These are phyloP conservation scores for Moesziomyces parantarcticus DNA, from an alignment of 1,284 basidiomycete species.

Conservation along the genomic window DNA sequence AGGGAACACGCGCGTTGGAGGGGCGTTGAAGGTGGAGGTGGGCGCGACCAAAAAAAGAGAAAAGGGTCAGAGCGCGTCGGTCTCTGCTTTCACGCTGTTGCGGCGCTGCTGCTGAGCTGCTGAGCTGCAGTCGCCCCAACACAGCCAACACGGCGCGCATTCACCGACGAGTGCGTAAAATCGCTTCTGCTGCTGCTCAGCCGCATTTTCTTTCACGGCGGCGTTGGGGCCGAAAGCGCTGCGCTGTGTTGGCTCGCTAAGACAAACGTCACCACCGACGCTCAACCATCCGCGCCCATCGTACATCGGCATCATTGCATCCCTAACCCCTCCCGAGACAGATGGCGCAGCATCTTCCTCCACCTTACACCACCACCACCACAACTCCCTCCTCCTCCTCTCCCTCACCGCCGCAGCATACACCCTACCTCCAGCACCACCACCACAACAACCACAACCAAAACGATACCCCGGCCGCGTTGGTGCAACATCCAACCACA, in stretches of 20 bases:
- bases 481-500: not conserved
- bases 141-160: not conserved
- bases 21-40: not conserved
- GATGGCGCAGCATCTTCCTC: too few relatives aligned
- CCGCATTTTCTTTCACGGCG: not conserved
- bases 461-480: not conserved
- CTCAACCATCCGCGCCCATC: too few relatives aligned
- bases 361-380: not conserved
- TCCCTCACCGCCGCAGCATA: not conserved
- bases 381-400: not conserved
- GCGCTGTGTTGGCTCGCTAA: too few relatives aligned
- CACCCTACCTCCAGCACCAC: too few relatives aligned
- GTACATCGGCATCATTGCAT: too few relatives aligned
- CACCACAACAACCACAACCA: not conserved
- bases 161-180: not conserved
- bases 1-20: too few relatives aligned
- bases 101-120: too few relatives aligned
- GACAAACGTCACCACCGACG: too few relatives aligned
- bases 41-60: too few relatives aligned
- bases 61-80: too few relatives aligned
- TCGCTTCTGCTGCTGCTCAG: not conserved
- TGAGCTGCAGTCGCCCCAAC: not conserved
- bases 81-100: not conserved
- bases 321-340: slow-evolving; percentile 1
- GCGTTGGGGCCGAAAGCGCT: too few relatives aligned